A percentile compares a stretch with the other conserved stretches of the same genome.
Evolutionary conservation across 257 asterid species (phyloP).

Genomic region (Ocimum tenuiflorum): DNA sequence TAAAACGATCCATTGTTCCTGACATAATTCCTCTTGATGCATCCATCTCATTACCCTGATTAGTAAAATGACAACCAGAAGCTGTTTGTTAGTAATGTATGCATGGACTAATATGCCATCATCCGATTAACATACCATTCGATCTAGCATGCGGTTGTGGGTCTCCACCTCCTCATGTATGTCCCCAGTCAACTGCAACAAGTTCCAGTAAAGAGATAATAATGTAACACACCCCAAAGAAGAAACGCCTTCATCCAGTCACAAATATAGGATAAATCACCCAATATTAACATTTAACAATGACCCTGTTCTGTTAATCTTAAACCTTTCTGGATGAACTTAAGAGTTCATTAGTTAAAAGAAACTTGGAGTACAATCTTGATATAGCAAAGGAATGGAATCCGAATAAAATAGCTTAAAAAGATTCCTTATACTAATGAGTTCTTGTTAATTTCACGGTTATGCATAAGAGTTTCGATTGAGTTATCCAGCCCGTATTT

Average conservation of each 20-base stretch:
- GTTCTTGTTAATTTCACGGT: neutral
- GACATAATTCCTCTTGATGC: constrained; percentile 82
- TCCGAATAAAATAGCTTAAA: too few species aligned
- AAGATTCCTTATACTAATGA: neutral
- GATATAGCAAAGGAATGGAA: neutral
- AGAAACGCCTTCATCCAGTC: too few species aligned
- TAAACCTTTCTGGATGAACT: too few species aligned
- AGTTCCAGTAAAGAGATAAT: neutral
- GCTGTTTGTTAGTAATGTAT: too few species aligned
- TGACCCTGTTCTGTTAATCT: too few species aligned
- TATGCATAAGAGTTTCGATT: neutral
- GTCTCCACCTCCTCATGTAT: constrained; percentile 92
- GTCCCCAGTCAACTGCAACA: constrained; percentile 81
- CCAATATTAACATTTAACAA: too few species aligned
- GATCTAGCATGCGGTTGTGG: constrained; percentile 76
- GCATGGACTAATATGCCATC: constrained; percentile 24
- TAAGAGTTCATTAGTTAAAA: too few species aligned
- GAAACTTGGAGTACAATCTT: neutral
- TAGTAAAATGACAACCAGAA: neutral
- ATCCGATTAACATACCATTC: constrained; percentile 47
- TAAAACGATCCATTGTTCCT: constrained; percentile 87
- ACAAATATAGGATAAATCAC: too few species aligned
- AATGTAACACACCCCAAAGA: neutral
- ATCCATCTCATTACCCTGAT: constrained; percentile 88
- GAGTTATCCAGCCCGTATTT: neutral